Conservation (phyloP, 2,329 filamentous ascomycete genomes). For the Penicillium capsulatum region DNA sequence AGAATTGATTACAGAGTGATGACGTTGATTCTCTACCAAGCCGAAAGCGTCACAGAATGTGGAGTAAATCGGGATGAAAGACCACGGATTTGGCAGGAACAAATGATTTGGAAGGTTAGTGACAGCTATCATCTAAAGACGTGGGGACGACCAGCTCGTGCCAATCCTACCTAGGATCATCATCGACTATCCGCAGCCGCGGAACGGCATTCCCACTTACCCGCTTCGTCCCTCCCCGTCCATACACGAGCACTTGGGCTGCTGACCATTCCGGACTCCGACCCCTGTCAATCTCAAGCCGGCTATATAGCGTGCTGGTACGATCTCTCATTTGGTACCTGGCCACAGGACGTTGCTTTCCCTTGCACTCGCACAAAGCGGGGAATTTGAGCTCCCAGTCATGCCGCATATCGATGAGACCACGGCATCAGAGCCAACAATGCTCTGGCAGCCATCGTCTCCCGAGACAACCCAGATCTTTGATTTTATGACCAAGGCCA, state of each 20-base stretch:
- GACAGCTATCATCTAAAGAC: too few species aligned
- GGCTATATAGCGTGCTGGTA: conserved; percentile 2
- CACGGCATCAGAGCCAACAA: conserved; percentile 25
- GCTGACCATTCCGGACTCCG: conserved; percentile 2
- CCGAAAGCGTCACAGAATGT: too few species aligned
- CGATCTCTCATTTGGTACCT: background rate
- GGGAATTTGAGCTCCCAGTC: background rate
- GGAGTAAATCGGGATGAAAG: too few species aligned
- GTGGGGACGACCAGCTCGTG: background rate
- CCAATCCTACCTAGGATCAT: too few species aligned
- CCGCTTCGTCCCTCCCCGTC: conserved; percentile 18
- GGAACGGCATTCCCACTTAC: conserved; percentile 18
- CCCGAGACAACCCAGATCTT: conserved; percentile 67
- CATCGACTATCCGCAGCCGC: conserved; percentile 15
- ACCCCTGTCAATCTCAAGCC: background rate
- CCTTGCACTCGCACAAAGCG: too few species aligned
- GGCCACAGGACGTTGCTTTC: background rate
- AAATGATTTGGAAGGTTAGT: too few species aligned
- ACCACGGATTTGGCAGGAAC: too few species aligned
- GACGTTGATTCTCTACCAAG: too few species aligned
- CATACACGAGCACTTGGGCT: conserved; percentile 4
- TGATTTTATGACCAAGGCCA: conserved; percentile 66
- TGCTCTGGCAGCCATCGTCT: conserved; percentile 68
- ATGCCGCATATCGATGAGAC: conserved; percentile 23
- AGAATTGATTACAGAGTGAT: too few species aligned